Percentiles rank a stretch among this genome's conserved stretches.
Evolutionary conservation across 1,284 basidiomycete genomes (phyloP).

Genomic region (Cutaneotrichosporon sp.): DNA sequence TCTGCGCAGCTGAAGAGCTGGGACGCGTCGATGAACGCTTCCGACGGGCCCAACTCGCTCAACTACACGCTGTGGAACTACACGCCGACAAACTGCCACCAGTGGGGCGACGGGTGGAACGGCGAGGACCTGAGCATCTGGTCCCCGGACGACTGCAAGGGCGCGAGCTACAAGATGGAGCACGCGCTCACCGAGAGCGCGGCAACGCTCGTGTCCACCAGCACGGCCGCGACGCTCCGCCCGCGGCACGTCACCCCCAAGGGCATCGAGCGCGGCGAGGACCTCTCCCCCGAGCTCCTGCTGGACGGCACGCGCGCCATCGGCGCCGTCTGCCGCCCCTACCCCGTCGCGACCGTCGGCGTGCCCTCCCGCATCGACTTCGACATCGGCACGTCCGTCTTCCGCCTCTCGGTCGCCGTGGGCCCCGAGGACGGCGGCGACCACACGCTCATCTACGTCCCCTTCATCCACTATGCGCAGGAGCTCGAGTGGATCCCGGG

Average conservation of each 20-base stretch:
- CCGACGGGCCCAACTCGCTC: constrained; percentile 78
- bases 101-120: constrained; percentile 94
- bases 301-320: constrained; percentile 79
- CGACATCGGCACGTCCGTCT: constrained; percentile 68
- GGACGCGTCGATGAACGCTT: constrained; percentile 87
- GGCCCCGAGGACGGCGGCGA: constrained; percentile 55
- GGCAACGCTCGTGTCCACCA: constrained; percentile 8
- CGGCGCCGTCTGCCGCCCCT: constrained; percentile 79
- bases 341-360: constrained; percentile 73
- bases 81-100: constrained; percentile 68
- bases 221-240: constrained; percentile 35
- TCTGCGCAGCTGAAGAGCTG: constrained; percentile 77
- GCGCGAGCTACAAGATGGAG: neutral
- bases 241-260: constrained; percentile 34
- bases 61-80: constrained; percentile 94
- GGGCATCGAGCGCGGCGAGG: constrained; percentile 38
- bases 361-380: constrained; percentile 68
- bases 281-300: constrained; percentile 64
- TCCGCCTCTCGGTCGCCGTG: constrained; percentile 68
- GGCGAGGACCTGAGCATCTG: constrained; percentile 92
- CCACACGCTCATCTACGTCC: constrained; percentile 82
- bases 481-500: constrained; percentile 36
- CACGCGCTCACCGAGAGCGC: neutral
- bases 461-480: constrained; percentile 82
- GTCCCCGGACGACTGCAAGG: constrained; percentile 68